phyloP scores from a whole-genome alignment of 805 yeast species.

The Lipomyces yamadae region DNA sequence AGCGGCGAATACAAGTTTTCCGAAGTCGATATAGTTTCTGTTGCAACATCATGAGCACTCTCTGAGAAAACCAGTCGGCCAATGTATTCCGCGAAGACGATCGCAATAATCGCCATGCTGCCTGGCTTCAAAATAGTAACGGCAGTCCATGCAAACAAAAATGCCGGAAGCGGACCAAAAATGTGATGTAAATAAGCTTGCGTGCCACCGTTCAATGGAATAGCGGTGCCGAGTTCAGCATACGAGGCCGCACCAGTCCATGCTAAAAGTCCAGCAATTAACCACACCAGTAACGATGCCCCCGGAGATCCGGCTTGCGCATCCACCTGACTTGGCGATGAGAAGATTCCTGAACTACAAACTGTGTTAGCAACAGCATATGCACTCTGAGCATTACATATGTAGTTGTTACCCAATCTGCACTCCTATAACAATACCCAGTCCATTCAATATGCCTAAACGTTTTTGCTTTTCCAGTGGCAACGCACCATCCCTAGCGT shows the following conservation, averaged over 20 bases:
- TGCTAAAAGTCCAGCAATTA: constrained; percentile 48
- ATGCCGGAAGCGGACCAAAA: constrained; percentile 48
- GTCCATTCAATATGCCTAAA: constrained; percentile 43
- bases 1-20: constrained; percentile 33
- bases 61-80: constrained; percentile 36
- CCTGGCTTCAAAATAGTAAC: constrained; percentile 50
- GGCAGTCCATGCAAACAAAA: constrained; percentile 50
- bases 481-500: constrained; percentile 26
- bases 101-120: constrained; percentile 49
- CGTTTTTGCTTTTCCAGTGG: constrained; percentile 42
- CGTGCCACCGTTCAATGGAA: constrained; percentile 51
- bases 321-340: constrained; percentile 50
- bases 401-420: constrained; percentile 46
- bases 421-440: constrained; percentile 50
- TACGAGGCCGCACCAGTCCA: constrained; percentile 53
- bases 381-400: background rate
- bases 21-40: constrained; percentile 21
- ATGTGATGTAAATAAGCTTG: constrained; percentile 49
- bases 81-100: constrained; percentile 50
- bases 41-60: background rate
- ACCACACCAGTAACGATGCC: constrained; percentile 48
- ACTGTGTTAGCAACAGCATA: background rate
- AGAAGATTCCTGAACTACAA: constrained; percentile 48
- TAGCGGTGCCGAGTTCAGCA: constrained; percentile 50
- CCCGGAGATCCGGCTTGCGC: constrained; percentile 49